Base-by-base conservation (phyloP, 2,329 filamentous ascomycete species). In the Exophiala alcalophila region DNA sequence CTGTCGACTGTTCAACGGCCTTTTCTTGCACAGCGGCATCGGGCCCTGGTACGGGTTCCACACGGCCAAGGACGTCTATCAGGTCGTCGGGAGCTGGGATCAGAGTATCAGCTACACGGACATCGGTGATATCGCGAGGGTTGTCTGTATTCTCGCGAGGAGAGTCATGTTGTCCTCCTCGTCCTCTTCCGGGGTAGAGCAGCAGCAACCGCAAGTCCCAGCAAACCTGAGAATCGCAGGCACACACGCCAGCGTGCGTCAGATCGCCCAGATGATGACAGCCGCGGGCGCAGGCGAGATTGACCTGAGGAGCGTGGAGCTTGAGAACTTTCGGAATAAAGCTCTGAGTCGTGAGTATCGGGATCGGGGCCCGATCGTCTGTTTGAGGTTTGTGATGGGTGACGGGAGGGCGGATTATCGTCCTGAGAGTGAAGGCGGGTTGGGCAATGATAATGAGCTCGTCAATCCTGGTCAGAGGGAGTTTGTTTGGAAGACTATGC, bases 41-140 rank as follows among this genome's bases (percentile, higher is more conserved):
- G 62, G 61, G 3, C 63, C 62, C 1, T 61, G 61, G 59, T 60
- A 62, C 32, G 61, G 61, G 15, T 55, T 64, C n/a, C 49, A 59
- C 39, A 59, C 60, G 0, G 51, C 44, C 18, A 42, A 54, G 19
- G 54, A 53, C 5, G 46, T 48, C 42, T 66, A 64, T 42, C 56
- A 59, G 33, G 50, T 55, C 25, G 47, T 65, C 2, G 63, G 63
- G 3, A 49, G 47, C 7, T 27, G 53, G 2, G 37, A 52, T 11
- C 43, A 52, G 15, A 47, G 26, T 3, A 50, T 61, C 5, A 61
- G 62, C 2, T 65, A 63, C 44, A 65, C 62, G 0, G 54, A 56
- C 4, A 50, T 63, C 21, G 37, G 33, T 4, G 62, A 65, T 49
- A 57, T 64, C 2, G 62, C 61, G 2, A 55, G 44, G 9, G 49